Conservation (phyloP, 495 filamentous ascomycete genomes). For the Xylaria venustula region DNA sequence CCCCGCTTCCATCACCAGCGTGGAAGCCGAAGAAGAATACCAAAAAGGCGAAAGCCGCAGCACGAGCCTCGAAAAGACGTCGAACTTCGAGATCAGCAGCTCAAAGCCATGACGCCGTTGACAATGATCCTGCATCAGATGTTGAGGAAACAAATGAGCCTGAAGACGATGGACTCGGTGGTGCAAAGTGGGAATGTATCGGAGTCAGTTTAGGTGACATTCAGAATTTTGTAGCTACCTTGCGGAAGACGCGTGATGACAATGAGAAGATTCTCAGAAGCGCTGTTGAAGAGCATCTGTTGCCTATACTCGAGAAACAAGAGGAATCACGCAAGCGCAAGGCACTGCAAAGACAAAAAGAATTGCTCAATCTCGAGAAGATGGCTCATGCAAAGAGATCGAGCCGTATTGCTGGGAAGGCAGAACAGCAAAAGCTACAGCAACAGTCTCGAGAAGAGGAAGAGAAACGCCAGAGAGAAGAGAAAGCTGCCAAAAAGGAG, state of each 20-base stretch:
- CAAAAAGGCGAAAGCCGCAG: constrained; percentile 67
- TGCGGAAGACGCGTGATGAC: constrained; percentile 70
- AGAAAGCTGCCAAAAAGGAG: constrained; percentile 66
- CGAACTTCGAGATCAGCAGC: constrained; percentile 49
- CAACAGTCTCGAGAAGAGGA: constrained; percentile 71
- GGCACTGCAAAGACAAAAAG: constrained; percentile 69
- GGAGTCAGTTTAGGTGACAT: constrained; percentile 79
- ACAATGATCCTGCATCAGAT: constrained; percentile 45
- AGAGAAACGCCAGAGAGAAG: constrained; percentile 63
- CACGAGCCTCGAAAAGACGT: constrained; percentile 70
- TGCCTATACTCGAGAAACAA: constrained; percentile 80
- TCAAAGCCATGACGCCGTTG: constrained; percentile 44
- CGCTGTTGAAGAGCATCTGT: constrained; percentile 67
- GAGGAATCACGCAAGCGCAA: constrained; percentile 74
- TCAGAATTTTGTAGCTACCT: constrained; percentile 63
- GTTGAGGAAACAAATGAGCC: constrained; percentile 39
- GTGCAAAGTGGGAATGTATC: constrained; percentile 87
- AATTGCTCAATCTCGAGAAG: constrained; percentile 74
- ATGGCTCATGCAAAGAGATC: constrained; percentile 93
- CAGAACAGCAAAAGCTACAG: constrained; percentile 72
- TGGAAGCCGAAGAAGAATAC: constrained; percentile 73
- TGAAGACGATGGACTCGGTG: constrained; percentile 62
- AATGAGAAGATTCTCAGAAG: constrained; percentile 78
- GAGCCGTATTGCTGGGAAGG: constrained; percentile 77
- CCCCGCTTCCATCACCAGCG: constrained; percentile 45